A percentile compares a stretch with the other conserved stretches of the same genome.
Conservation (phyloP, 345 rosid species). For the Arabidopsis thaliana region TAIR10.1 NC_003070.9:27542501-27543000, state of each 20-base stretch:
- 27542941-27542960: conserved; percentile 58
- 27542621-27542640: conserved; percentile 62
- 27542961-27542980: conserved; percentile 63
- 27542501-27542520: conserved; percentile 69
- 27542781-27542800: conserved; percentile 92
- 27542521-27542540: conserved; percentile 73
- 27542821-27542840: conserved; percentile 69
- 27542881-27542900: not conserved
- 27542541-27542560: conserved; percentile 72
- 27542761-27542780: conserved; percentile 82
- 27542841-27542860: conserved; percentile 85
- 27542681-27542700: conserved; percentile 64
- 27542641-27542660: conserved; percentile 68
- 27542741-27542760: conserved; percentile 72
- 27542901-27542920: not conserved
- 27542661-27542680: conserved; percentile 72
- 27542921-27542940: not conserved
- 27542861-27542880: conserved; percentile 49
- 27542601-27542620: conserved; percentile 58
- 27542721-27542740: conserved; percentile 81
- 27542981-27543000: conserved; percentile 55
- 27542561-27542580: conserved; percentile 76
- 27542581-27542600: conserved; percentile 63
- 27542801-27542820: conserved; percentile 76
- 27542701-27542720: conserved; percentile 83